Evolutionary conservation across 1,139 yeast species (phyloP).

Genomic region (Blastobotrys capitulatus): DNA sequence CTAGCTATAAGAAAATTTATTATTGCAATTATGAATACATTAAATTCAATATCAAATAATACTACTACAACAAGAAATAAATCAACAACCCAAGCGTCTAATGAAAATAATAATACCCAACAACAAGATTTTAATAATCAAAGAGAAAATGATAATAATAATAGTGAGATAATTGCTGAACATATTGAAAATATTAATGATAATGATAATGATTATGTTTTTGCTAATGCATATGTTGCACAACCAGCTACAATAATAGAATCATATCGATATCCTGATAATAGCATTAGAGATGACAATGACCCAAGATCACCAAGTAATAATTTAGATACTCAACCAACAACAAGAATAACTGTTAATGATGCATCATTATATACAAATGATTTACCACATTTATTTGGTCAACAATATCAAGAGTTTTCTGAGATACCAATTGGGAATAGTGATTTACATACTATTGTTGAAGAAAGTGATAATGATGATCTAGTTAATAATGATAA

Average conservation of each 20-base stretch:
- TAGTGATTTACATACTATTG: background rate
- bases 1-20: no score
- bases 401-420: background rate
- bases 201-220: background rate
- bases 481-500: no score
- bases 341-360: no score
- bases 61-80: no score
- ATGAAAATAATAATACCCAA: no score
- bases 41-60: no score
- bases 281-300: background rate
- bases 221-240: slow-evolving; percentile 3
- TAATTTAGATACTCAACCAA: background rate
- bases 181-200: background rate
- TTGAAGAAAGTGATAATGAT: no score
- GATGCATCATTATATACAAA: background rate
- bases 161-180: no score
- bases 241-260: background rate
- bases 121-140: no score
- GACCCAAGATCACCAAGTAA: background rate
- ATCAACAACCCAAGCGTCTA: no score
- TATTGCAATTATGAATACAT: no score
- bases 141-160: no score
- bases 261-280: background rate
- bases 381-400: background rate
- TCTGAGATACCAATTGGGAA: background rate